phyloP scores from a whole-genome alignment of 768 basidiomycete genomes.

The Leccinum uliginosum region DNA sequence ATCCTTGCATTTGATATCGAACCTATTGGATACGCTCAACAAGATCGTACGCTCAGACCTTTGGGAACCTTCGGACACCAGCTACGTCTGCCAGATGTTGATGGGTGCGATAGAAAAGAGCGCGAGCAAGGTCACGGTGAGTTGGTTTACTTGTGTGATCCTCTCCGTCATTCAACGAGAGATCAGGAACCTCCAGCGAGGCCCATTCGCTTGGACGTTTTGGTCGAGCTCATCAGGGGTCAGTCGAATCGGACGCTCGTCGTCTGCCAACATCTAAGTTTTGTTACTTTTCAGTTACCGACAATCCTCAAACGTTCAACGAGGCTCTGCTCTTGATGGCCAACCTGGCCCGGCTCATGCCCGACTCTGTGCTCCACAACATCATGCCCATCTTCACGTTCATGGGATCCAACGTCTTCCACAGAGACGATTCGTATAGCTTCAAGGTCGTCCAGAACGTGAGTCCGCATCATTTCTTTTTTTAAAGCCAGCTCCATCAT shows the following conservation, averaged over 20 bases:
- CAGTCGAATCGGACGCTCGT: constrained; percentile 1
- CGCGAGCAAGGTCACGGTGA: constrained; percentile 53
- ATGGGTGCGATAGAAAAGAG: constrained; percentile 76
- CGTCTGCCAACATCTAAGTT: not conserved
- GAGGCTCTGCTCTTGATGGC: constrained; percentile 88
- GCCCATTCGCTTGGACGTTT: constrained; percentile 72
- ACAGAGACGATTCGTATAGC: constrained; percentile 92
- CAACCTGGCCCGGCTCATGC: constrained; percentile 74
- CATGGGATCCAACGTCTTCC: constrained; percentile 98
- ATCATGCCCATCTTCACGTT: constrained; percentile 99
- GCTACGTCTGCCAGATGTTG: constrained; percentile 77
- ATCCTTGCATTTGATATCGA: constrained; percentile 66
- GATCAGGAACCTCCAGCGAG: constrained; percentile 53
- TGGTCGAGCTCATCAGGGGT: constrained; percentile 87
- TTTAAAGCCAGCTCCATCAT: not conserved
- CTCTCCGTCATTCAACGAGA: not conserved
- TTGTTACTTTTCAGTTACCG: constrained; percentile 58
- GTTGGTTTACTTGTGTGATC: constrained; percentile 12
- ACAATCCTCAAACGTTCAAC: constrained; percentile 92
- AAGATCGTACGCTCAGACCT: constrained; percentile 56
- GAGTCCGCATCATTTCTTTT: constrained; percentile 1
- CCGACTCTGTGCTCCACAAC: constrained; percentile 89
- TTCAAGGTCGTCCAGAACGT: constrained; percentile 95
- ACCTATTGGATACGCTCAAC: constrained; percentile 68
- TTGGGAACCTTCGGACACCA: constrained; percentile 56